A percentile compares a stretch with the other conserved stretches of the same genome.
Conservation (phyloP, 2,329 filamentous ascomycete species). For the Talaromyces sp. region DNA sequence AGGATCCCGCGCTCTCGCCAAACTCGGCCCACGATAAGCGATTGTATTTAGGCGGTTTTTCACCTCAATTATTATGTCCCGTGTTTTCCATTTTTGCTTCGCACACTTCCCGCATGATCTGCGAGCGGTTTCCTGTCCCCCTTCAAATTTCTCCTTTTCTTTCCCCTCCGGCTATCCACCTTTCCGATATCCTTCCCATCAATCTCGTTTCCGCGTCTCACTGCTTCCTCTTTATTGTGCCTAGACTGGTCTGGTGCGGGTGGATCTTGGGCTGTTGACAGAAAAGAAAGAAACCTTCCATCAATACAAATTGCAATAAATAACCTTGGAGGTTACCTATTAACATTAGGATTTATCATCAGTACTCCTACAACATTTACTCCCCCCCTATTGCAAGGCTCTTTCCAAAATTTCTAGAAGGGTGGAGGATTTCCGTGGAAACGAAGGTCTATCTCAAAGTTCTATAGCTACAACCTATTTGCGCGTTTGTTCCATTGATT, state of each 20-base stretch:
- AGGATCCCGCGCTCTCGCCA: conserved; percentile 80
- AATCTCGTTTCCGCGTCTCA: conserved; percentile 16
- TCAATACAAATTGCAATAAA: neutral
- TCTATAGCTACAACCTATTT: no score
- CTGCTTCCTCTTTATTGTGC: conserved; percentile 22
- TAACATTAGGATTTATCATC: no score
- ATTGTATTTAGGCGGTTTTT: conserved; percentile 22
- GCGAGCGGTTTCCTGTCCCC: conserved; percentile 20
- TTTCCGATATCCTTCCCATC: conserved; percentile 14
- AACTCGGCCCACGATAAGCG: conserved; percentile 80
- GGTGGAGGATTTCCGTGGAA: no score
- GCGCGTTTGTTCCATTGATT: no score
- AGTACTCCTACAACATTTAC: no score
- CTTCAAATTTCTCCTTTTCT: conserved; percentile 10
- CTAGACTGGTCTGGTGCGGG: conserved; percentile 29
- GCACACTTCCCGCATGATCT: conserved; percentile 19
- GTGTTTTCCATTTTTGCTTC: conserved; percentile 20
- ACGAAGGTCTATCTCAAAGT: neutral
- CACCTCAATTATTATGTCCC: conserved; percentile 14
- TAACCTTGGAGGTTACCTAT: no score
- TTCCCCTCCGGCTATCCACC: conserved; percentile 10
- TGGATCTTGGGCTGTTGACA: conserved; percentile 22
- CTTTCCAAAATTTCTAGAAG: no score
- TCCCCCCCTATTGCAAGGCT: no score
- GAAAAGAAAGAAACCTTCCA: conserved; percentile 17